Evolutionary conservation across 2,329 filamentous ascomycete species (phyloP), one percentile per base, ranked within the genome.

Genomic region (Penicillium hordei): DNA sequence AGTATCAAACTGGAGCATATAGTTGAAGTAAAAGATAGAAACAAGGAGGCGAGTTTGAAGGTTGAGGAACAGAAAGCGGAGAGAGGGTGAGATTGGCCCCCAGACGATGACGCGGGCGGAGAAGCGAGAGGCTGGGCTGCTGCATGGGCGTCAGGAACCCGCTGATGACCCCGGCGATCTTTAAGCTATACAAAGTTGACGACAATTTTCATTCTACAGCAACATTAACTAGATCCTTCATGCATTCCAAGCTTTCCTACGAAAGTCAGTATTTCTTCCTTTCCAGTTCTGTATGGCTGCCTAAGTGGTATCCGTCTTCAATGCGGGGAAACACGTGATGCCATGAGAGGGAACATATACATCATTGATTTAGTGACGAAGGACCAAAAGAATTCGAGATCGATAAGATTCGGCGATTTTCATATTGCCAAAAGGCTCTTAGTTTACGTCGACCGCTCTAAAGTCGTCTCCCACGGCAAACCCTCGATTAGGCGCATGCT

Each of bases 21-120:
- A 33, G 48, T 29, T 31, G 42, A 27, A 38, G 9, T n/a, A 25
- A 58, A n/a, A 42, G 31, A 27, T 38, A 45, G 50, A 33, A 46
- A 45, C 59, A 48, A 33, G 49, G 38, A 42, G 52, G 23, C 39
- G 44, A 45, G 52, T 33, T 38, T 27, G 49, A 45, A 55, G 54
- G 55, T 52, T 40, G 52, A 51, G 39, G 55, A 38, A 48, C 52
- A 55, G 55, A 31, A 42, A 60, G 58, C 52, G 58, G 59, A 66
- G 64, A 59, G 27, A 52, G 12, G 53, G 56, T 56, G 52, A 64
- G 55, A 59, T 60, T 60, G 57, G 60, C 60, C 62, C 57, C 61
- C 57, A 27, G 48, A 51, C 62, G 68, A 71, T 71, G 69, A 71
- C 69, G 68, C 66, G 69, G 68, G 68, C 64, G 68, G 69, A 70